phyloP scores from a whole-genome alignment of 2,329 filamentous ascomycete genomes.

The Raffaelea albimanens region DNA sequence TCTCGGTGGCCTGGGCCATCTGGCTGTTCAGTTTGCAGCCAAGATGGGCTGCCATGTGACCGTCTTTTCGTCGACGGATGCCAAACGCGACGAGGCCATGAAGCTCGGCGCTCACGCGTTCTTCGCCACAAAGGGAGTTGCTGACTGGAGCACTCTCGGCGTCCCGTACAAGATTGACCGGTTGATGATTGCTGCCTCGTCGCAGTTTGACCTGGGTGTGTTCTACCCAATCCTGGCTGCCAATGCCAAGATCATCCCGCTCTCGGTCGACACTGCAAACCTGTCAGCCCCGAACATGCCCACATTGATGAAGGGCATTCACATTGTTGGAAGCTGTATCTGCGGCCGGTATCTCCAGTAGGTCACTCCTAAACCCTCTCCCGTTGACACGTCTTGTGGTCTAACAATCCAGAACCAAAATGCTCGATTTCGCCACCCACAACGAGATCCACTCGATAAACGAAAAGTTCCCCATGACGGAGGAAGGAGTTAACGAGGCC shows the following conservation, averaged over 20 bases:
- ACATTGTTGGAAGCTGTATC: not conserved
- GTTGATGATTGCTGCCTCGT: conserved; percentile 3
- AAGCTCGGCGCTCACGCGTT: conserved; percentile 8
- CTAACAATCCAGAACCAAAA: conserved; percentile 22
- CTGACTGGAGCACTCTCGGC: conserved; percentile 35
- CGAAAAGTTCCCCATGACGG: conserved; percentile 37
- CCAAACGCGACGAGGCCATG: conserved; percentile 7
- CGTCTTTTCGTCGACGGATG: conserved; percentile 7
- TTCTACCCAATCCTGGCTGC: not conserved
- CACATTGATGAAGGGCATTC: not conserved
- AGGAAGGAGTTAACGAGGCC: conserved; percentile 32
- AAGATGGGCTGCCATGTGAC: conserved; percentile 9
- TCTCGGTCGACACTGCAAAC: not conserved
- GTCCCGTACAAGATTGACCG: conserved; percentile 24
- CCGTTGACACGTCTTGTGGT: not conserved
- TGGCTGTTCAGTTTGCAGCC: conserved; percentile 53
- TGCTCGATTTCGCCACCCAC: conserved; percentile 45
- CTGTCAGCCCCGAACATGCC: not conserved
- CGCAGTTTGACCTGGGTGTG: not conserved
- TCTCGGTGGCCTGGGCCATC: conserved; percentile 52
- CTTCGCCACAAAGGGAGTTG: conserved; percentile 20
- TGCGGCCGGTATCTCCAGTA: not conserved
- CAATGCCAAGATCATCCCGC: not conserved
- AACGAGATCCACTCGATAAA: conserved; percentile 50
- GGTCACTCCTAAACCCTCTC: not conserved